phyloP scores from a whole-genome alignment of 306 rosid genomes.

The Lithocarpus polystachyus region DNA sequence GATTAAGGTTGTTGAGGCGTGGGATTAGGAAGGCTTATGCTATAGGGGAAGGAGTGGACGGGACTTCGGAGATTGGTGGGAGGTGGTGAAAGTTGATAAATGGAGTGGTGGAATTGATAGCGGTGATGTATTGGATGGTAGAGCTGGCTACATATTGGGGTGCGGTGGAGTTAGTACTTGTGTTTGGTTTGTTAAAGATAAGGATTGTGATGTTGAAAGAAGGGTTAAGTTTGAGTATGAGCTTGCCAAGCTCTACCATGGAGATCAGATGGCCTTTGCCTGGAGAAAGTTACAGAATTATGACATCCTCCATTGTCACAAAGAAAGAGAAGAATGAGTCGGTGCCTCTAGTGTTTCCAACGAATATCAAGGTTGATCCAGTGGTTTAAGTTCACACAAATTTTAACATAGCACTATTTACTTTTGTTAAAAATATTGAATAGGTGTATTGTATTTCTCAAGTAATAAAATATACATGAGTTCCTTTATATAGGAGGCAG shows the following conservation, averaged over 20 bases:
- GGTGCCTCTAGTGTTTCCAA: too few species aligned
- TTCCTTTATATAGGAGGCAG: too few species aligned
- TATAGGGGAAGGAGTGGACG: neutral
- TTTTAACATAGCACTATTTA: too few species aligned
- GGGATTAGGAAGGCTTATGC: too few species aligned
- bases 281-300: conserved; percentile 20
- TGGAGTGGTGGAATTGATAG: neutral
- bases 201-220: neutral
- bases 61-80: neutral
- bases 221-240: conserved; percentile 9
- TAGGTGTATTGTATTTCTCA: too few species aligned
- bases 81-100: neutral
- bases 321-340: too few species aligned
- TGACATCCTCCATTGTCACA: neutral
- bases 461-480: too few species aligned
- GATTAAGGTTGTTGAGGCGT: neutral
- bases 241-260: conserved; percentile 29
- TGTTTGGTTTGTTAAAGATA: neutral
- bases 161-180: too few species aligned
- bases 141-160: neutral
- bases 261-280: conserved; percentile 14
- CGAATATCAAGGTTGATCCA: too few species aligned
- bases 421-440: too few species aligned
- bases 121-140: neutral
- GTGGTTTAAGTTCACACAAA: too few species aligned